Percentiles rank a stretch among this genome's conserved stretches.
These are phyloP conservation scores for Gryganskiella cystojenkinii DNA, from an alignment of 192 early-diverging fungal species.

Conservation along the genomic window DNA sequence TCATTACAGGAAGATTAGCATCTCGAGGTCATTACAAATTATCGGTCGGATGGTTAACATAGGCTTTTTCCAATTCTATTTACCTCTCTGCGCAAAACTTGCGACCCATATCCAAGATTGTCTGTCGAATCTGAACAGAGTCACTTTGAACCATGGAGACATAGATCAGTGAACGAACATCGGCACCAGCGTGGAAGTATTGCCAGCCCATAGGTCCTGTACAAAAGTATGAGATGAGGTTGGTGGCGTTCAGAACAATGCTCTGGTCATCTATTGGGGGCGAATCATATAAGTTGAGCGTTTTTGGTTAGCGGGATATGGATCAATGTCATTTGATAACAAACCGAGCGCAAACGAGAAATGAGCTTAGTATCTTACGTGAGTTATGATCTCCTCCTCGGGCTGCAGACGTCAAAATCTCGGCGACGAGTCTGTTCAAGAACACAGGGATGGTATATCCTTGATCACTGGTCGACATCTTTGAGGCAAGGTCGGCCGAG, in stretches of 20 bases:
- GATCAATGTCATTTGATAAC: not conserved
- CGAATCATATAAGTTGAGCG: not conserved
- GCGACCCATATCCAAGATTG: slow-evolving; percentile 36
- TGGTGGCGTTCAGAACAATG: slow-evolving; percentile 46
- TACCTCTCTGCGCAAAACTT: slow-evolving; percentile 42
- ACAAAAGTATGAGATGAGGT: slow-evolving; percentile 43
- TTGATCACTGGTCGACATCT: not conserved
- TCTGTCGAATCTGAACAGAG: slow-evolving; percentile 46
- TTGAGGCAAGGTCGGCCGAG: slow-evolving; percentile 18
- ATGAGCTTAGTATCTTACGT: slow-evolving; percentile 14
- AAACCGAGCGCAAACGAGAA: too few relatives aligned
- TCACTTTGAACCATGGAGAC: slow-evolving; percentile 50
- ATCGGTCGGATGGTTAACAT: too few relatives aligned
- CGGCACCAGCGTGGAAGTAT: slow-evolving; percentile 31
- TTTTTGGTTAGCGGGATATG: too few relatives aligned
- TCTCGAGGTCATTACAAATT: too few relatives aligned
- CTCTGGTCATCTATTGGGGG: slow-evolving; percentile 49
- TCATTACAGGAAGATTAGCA: not conserved
- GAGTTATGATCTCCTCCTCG: slow-evolving; percentile 19
- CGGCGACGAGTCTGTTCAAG: slow-evolving; percentile 31
- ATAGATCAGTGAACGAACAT: slow-evolving; percentile 40
- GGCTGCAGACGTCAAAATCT: slow-evolving; percentile 42
- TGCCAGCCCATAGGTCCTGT: slow-evolving; percentile 38
- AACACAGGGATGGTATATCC: slow-evolving; percentile 34
- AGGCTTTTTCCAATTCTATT: not conserved